phyloP scores from a whole-genome alignment of 116 monocot species.

The Zostera marina region DNA sequence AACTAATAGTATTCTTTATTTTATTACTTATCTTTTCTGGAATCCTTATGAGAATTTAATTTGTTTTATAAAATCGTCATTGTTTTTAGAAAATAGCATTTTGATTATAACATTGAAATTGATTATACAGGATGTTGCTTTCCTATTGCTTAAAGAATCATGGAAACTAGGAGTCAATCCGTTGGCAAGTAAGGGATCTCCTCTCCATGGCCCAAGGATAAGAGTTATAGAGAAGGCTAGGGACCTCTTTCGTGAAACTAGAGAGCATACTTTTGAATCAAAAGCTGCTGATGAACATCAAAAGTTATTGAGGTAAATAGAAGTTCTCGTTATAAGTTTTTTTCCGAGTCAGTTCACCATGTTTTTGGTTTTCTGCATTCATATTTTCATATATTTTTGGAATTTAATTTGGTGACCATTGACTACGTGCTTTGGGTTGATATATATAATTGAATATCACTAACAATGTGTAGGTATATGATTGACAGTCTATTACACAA shows the following conservation, averaged over 20 bases:
- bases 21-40: not conserved
- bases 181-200: constrained; percentile 78
- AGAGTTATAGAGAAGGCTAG: constrained; percentile 81
- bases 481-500: too few relatives aligned
- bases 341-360: too few relatives aligned
- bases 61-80: too few relatives aligned
- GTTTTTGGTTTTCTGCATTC: too few relatives aligned
- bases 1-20: not conserved
- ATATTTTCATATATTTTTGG: too few relatives aligned
- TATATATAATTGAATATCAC: too few relatives aligned
- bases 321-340: not conserved
- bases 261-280: constrained; percentile 80
- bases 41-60: not conserved
- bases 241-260: constrained; percentile 72
- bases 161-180: constrained; percentile 77
- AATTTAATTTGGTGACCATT: too few relatives aligned
- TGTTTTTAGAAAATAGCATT: not conserved
- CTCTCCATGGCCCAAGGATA: constrained; percentile 80
- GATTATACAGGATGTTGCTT: constrained; percentile 65
- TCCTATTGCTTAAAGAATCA: constrained; percentile 77
- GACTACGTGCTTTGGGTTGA: too few relatives aligned
- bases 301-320: constrained; percentile 67
- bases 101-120: not conserved
- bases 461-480: too few relatives aligned
- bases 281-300: constrained; percentile 95